phyloP scores from a whole-genome alignment of 106 monocot genomes.

The Acorus gramineus region DNA sequence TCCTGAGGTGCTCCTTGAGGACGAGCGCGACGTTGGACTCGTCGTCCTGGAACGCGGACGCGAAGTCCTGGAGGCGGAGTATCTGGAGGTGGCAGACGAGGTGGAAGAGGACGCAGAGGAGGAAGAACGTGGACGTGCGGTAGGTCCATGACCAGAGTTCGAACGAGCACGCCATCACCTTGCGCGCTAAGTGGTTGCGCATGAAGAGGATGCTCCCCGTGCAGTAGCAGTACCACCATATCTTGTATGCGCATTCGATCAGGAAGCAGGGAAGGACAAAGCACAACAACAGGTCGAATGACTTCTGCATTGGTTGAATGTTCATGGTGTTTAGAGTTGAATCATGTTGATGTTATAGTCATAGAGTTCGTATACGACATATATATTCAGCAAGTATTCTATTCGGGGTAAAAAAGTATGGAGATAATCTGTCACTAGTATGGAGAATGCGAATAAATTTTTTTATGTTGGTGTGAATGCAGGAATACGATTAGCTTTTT shows the following conservation, averaged over 20 bases:
- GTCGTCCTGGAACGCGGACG: constrained; percentile 29
- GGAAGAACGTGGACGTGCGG: constrained; percentile 51
- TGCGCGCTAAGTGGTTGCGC: constrained; percentile 35
- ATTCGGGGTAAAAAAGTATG: no score
- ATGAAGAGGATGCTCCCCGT: constrained; percentile 37
- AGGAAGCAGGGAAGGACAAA: constrained; percentile 63
- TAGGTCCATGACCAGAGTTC: constrained; percentile 85
- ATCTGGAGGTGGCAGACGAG: constrained; percentile 78
- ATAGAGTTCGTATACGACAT: not conserved
- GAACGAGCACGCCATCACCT: constrained; percentile 31
- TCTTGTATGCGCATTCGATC: constrained; percentile 54
- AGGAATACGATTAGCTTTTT: no score
- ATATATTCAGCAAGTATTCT: no score
- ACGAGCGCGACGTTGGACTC: constrained; percentile 39
- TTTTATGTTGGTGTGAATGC: no score
- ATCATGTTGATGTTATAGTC: not conserved
- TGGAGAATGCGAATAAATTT: no score
- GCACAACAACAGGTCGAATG: constrained; percentile 51
- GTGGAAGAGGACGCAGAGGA: constrained; percentile 73
- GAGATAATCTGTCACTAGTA: no score
- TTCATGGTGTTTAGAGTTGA: not conserved
- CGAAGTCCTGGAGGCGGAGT: constrained; percentile 66
- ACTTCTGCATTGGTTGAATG: constrained; percentile 19
- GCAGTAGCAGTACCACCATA: constrained; percentile 70
- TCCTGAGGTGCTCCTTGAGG: constrained; percentile 48